Percentiles rank a stretch among this genome's conserved stretches.
Evolutionary conservation across 2,329 filamentous ascomycete species (phyloP).

Genomic region (Xylaria sp.): DNA sequence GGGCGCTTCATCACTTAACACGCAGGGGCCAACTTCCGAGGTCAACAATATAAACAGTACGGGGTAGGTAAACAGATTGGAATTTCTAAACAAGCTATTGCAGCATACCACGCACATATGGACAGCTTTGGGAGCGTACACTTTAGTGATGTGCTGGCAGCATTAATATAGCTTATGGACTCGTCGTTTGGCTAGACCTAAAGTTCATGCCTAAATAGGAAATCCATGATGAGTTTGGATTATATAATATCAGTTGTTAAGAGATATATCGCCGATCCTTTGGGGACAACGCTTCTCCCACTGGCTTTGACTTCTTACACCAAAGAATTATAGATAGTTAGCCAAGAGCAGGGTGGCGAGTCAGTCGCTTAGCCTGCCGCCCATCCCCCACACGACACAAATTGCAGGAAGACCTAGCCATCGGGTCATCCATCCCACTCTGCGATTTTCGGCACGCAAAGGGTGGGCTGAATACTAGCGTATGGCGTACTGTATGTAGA

Average conservation of each 20-base stretch:
- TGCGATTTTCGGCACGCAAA: conserved; percentile 20
- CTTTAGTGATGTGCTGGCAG: no score
- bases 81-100: background rate
- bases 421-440: conserved; percentile 20
- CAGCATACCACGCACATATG: background rate
- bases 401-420: conserved; percentile 11
- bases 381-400: conserved; percentile 5
- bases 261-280: background rate
- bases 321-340: conserved; percentile 5
- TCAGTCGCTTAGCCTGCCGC: conserved; percentile 8
- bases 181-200: no score
- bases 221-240: background rate
- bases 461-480: conserved; percentile 9
- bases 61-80: background rate
- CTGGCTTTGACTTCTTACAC: background rate
- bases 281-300: background rate
- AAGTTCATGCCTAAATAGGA: background rate
- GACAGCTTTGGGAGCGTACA: background rate
- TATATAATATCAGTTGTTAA: background rate
- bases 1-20: no score
- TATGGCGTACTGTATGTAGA: background rate
- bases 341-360: conserved; percentile 19
- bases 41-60: background rate
- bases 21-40: no score
- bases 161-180: no score